Conservation (phyloP, 2,329 filamentous ascomycete species). For the Samsoniella hepiali region DNA sequence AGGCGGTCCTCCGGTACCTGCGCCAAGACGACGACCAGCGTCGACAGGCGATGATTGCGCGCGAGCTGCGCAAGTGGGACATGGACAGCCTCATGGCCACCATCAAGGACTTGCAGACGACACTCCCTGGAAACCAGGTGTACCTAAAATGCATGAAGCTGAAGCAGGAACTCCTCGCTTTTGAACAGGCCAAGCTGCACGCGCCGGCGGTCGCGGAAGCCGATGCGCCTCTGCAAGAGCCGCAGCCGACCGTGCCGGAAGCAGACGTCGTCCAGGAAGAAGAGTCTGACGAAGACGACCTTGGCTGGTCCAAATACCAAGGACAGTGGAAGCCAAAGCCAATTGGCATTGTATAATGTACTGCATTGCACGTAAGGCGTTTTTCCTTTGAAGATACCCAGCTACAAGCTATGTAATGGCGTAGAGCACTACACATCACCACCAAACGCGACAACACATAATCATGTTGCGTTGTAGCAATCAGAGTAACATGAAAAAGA, state of each 20-base stretch:
- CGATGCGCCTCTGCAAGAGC: slow-evolving; percentile 10
- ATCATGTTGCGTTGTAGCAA: neutral
- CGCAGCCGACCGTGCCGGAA: slow-evolving; percentile 15
- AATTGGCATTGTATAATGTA: slow-evolving; percentile 50
- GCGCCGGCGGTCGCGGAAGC: slow-evolving; percentile 16
- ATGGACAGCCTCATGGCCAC: slow-evolving; percentile 35
- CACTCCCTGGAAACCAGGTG: slow-evolving; percentile 41
- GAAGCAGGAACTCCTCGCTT: slow-evolving; percentile 38
- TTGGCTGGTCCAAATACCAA: slow-evolving; percentile 48
- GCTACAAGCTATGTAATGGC: neutral
- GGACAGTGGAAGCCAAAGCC: slow-evolving; percentile 56
- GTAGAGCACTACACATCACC: neutral
- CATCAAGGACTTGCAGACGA: slow-evolving; percentile 39
- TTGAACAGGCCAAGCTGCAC: slow-evolving; percentile 19
- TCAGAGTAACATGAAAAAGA: neutral
- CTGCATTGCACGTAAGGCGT: neutral
- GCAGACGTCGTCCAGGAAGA: slow-evolving; percentile 18
- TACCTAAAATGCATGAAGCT: slow-evolving; percentile 46
- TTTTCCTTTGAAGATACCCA: slow-evolving; percentile 9
- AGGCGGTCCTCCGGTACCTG: slow-evolving; percentile 39
- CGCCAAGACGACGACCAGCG: slow-evolving; percentile 32
- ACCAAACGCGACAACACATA: neutral
- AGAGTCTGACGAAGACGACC: slow-evolving; percentile 21
- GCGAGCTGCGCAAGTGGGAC: slow-evolving; percentile 36
- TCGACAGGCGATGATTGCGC: slow-evolving; percentile 26